Conservation (phyloP, 176 grass and related monocot genomes). For the Carex myosuroides region DNA sequence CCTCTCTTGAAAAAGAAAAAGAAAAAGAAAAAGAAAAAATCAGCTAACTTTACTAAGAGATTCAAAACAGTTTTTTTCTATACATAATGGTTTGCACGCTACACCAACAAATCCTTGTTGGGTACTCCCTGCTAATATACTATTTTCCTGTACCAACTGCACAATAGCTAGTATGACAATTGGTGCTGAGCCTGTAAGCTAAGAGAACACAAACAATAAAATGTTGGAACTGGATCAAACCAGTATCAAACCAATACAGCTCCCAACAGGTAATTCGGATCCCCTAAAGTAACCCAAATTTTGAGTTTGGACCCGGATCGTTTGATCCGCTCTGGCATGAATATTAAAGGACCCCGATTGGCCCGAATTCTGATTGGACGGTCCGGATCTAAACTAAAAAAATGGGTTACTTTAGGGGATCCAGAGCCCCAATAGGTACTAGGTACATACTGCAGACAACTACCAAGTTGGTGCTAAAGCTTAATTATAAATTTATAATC, state of each 20-base stretch:
- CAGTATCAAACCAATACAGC: neutral
- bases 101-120: neutral
- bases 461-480: neutral
- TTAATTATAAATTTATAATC: neutral
- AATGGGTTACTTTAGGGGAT: too few species aligned
- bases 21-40: conserved; percentile 29
- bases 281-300: too few species aligned
- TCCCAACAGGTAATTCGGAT: neutral
- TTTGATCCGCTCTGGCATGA: too few species aligned
- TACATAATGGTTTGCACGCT: neutral
- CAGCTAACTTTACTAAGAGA: neutral
- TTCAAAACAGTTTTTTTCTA: neutral
- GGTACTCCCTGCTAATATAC: neutral
- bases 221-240: neutral
- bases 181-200: neutral
- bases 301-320: too few species aligned
- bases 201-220: neutral
- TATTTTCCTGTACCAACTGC: neutral
- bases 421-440: neutral
- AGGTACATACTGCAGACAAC: neutral
- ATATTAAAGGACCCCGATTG: too few species aligned
- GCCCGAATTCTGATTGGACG: too few species aligned
- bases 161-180: neutral
- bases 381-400: too few species aligned
- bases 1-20: conserved; percentile 32